Base-by-base conservation (phyloP, 2,329 filamentous ascomycete species). In the Phialemoniopsis sp. region DNA sequence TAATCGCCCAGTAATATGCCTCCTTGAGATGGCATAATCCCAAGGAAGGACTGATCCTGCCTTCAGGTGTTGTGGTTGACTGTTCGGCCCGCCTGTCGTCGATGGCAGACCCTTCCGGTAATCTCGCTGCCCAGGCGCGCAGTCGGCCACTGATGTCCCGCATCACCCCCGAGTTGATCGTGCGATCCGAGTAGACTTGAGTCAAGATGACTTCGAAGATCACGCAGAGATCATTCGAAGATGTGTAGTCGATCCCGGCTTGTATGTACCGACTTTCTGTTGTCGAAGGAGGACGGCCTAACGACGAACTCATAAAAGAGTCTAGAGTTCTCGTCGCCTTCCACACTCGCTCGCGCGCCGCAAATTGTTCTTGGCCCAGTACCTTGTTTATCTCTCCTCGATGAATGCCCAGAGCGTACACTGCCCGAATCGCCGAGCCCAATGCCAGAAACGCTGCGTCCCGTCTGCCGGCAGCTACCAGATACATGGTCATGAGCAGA, bases 1-100 rank as follows among this genome's bases (percentile, higher is more conserved):
- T 63, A 10, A 66, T 57, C 0, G 58, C 57, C 58, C 59, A 64
- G 38, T 65, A 64, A 2, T 62, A 63, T 0, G 58, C 60, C 17
- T 59, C 46, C 29, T 62, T 63, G 9, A 66, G 44, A 15, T 66
- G 51, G 18, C 43, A 47, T 8, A 60, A 48, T 12, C 51, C 52
- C 15, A 58, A 50, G 34, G 56, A 55, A 4, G 52, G 53, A 6
- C 44, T 38, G 4, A 43, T 36, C 8, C 40, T 45, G 13, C 49
- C 48, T 19, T 49, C 48, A n/a, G n/a, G n/a, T n/a, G n/a, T n/a
- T n/a, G n/a, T n/a, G n/a, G 32, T 43, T 42, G 38, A 39, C 28
- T 45, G 39, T 9, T 37, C 45, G 3, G 43, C 36, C 14, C 39
- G 39, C 16, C 51, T 41, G 15, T 41, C 40, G 32, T 53, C 52